Conservation (phyloP, 2,329 filamentous ascomycete species). For the Aspergillus vadensis region DNA sequence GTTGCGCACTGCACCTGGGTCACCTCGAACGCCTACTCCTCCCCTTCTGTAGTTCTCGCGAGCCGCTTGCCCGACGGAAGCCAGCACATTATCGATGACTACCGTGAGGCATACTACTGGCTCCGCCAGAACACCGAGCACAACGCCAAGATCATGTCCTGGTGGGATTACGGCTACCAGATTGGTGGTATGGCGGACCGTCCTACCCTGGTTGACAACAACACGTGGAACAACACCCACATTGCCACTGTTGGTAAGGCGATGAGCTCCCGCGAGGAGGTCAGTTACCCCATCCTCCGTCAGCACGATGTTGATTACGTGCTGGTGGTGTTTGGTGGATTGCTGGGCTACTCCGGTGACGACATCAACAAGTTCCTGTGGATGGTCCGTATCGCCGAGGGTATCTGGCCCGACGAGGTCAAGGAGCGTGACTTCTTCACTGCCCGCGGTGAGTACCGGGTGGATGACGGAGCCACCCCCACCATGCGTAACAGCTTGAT, state of each 20-base stretch:
- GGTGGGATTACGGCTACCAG: slow-evolving; percentile 99
- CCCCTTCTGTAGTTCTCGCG: slow-evolving; percentile 92
- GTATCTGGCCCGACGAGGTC: slow-evolving; percentile 99
- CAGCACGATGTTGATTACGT: slow-evolving; percentile 99
- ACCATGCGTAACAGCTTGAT: slow-evolving; percentile 99
- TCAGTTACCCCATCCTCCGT: slow-evolving; percentile 97
- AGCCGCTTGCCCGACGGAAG: slow-evolving; percentile 90
- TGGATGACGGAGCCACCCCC: slow-evolving; percentile 89
- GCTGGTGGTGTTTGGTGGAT: slow-evolving; percentile 92
- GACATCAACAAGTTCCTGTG: slow-evolving; percentile 99
- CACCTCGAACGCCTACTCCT: slow-evolving; percentile 98
- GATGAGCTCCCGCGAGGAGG: slow-evolving; percentile 96
- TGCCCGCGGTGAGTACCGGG: slow-evolving; percentile 85
- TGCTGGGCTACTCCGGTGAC: slow-evolving; percentile 95
- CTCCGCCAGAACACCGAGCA: slow-evolving; percentile 93
- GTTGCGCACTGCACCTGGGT: slow-evolving; percentile 99
- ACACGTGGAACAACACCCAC: slow-evolving; percentile 99
- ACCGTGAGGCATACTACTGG: slow-evolving; percentile 99
- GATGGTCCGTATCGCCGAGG: slow-evolving; percentile 99
- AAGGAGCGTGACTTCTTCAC: slow-evolving; percentile 98
- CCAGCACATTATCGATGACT: slow-evolving; percentile 98
- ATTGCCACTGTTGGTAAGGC: slow-evolving; percentile 99
- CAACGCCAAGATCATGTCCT: slow-evolving; percentile 98
- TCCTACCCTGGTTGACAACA: slow-evolving; percentile 97
- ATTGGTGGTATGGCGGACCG: slow-evolving; percentile 99